Percentiles rank a stretch among this genome's conserved stretches.
Conservation (phyloP, 352 stramenopile genomes). For the Elongisporangium anandrum region DNA sequence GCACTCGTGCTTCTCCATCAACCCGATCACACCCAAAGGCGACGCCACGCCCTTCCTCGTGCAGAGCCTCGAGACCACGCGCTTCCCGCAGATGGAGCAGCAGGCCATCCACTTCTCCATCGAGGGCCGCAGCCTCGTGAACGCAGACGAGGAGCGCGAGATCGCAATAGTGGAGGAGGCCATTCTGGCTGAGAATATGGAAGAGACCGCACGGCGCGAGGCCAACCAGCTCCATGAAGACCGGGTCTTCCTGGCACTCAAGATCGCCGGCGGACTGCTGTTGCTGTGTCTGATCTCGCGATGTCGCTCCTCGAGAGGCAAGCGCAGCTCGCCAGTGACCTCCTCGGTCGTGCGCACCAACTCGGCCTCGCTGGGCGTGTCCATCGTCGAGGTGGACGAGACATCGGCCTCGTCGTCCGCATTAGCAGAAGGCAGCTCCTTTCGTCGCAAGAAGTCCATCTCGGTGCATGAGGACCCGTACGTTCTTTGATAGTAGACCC, state of each 20-base stretch:
- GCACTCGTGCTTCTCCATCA: conserved; percentile 62
- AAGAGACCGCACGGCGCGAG: conserved; percentile 4
- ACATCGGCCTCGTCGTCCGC: background rate
- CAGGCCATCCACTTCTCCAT: conserved; percentile 80
- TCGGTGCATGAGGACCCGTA: conserved; percentile 13
- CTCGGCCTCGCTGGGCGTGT: background rate
- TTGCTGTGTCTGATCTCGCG: background rate
- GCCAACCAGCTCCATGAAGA: background rate
- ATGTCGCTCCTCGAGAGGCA: background rate
- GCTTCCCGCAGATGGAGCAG: conserved; percentile 51
- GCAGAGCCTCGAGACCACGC: conserved; percentile 53
- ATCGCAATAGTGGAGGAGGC: conserved; percentile 44
- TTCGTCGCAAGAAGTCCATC: conserved; percentile 12
- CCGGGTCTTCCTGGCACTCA: background rate
- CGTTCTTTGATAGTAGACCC: conserved; percentile 4
- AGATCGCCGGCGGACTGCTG: background rate
- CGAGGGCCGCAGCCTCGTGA: conserved; percentile 56
- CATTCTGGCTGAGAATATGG: conserved; percentile 26
- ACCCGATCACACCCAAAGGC: conserved; percentile 33
- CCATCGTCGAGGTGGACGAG: background rate
- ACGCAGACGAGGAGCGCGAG: conserved; percentile 48
- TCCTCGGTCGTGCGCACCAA: background rate
- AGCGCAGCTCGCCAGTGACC: background rate
- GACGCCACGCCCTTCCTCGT: conserved; percentile 41
- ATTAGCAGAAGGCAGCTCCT: background rate